A percentile compares a stretch with the other conserved stretches of the same genome.
Evolutionary conservation across 106 monocot genomes (phyloP).

Genomic region (Dendrobium officinale): DNA sequence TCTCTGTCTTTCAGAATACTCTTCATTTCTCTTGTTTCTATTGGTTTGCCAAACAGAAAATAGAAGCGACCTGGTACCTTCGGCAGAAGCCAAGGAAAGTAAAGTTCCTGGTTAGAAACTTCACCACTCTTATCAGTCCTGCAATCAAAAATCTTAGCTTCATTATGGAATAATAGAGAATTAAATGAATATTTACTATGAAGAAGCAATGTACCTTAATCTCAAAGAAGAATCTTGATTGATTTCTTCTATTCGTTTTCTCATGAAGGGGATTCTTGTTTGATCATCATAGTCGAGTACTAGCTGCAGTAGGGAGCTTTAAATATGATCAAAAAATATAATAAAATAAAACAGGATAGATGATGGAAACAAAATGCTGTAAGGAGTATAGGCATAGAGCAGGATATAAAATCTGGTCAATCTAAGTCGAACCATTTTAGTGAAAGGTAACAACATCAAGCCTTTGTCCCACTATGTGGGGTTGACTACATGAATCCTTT

Average conservation of each 20-base stretch:
- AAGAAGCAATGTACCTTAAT: conserved; percentile 45
- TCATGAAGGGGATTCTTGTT: conserved; percentile 37
- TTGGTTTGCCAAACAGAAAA: conserved; percentile 82
- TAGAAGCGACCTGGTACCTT: conserved; percentile 93
- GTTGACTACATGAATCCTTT: too few species aligned
- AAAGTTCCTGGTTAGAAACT: conserved; percentile 48
- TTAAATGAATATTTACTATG: not conserved
- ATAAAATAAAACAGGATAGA: not conserved
- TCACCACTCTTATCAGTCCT: conserved; percentile 52
- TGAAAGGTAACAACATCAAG: too few species aligned
- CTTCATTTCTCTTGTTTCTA: conserved; percentile 57
- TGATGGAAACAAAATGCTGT: too few species aligned
- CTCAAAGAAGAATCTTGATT: conserved; percentile 30
- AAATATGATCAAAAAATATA: not conserved
- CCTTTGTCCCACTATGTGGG: too few species aligned
- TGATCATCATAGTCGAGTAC: conserved; percentile 87
- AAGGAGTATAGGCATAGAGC: too few species aligned
- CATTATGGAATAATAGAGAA: not conserved
- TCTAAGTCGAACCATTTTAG: too few species aligned
- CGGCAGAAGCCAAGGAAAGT: conserved; percentile 56
- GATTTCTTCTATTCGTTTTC: conserved; percentile 35
- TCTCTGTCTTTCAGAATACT: conserved; percentile 35
- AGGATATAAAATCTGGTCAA: too few species aligned
- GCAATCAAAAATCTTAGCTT: not conserved
- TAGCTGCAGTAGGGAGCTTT: conserved; percentile 34